A percentile compares a stretch with the other conserved stretches of the same genome.
phyloP scores from a whole-genome alignment of 371 early-diverging fungal species.

The Mucor sp. region DNA sequence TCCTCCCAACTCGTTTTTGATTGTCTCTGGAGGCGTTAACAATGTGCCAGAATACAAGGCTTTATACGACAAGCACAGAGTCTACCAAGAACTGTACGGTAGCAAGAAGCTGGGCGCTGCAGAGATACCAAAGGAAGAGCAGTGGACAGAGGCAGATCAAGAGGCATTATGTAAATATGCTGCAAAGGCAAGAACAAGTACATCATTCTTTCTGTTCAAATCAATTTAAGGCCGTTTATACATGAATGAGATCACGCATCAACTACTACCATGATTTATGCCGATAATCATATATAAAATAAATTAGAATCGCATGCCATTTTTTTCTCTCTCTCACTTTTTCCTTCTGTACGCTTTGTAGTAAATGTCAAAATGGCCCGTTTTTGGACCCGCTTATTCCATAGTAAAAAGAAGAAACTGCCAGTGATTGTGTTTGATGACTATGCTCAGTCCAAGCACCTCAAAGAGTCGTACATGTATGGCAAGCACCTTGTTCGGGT shows the following conservation, averaged over 20 bases:
- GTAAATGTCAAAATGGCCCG: constrained; percentile 9
- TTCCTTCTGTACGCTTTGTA: not conserved
- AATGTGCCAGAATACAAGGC: constrained; percentile 42
- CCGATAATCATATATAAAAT: not conserved
- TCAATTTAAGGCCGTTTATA: constrained; percentile 4
- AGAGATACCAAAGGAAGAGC: constrained; percentile 18
- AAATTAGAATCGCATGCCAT: not conserved
- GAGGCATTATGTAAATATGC: constrained; percentile 16
- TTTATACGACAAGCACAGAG: constrained; percentile 15
- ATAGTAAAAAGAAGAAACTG: not conserved
- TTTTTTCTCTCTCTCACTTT: not conserved
- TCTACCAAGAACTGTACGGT: constrained; percentile 13
- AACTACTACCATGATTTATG: constrained; percentile 6
- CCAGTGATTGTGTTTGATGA: constrained; percentile 11
- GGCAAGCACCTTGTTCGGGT: constrained; percentile 3
- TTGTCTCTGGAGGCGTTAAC: constrained; percentile 55
- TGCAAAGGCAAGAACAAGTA: constrained; percentile 16
- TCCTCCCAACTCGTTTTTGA: constrained; percentile 47
- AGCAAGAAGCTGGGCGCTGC: constrained; percentile 2
- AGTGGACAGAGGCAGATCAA: constrained; percentile 18
- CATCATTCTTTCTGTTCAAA: constrained; percentile 27
- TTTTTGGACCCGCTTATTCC: constrained; percentile 13
- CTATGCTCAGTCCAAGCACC: not conserved
- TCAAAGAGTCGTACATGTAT: constrained; percentile 15
- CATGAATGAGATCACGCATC: not conserved